Conservation (phyloP, 257 asterid species). For the Solanum ossicruentum region DNA sequence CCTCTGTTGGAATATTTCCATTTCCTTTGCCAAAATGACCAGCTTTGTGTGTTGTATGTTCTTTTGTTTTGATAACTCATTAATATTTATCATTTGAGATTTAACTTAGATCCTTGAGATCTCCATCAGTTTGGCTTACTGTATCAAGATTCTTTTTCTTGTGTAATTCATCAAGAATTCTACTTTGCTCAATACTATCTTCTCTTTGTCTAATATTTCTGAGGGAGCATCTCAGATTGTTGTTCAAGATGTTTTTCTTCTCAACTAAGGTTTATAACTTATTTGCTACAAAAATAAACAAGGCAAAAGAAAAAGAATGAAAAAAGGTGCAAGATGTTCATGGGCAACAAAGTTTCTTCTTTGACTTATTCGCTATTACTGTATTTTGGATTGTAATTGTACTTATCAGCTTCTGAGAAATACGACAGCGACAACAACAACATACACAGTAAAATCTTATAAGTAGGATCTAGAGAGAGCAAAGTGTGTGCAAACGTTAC, state of each 20-base stretch:
- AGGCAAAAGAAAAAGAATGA: background rate
- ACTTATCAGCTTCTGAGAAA: background rate
- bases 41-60: background rate
- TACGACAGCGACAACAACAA: too few species aligned
- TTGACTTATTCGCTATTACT: background rate
- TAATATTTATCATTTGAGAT: background rate
- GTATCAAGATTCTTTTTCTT: background rate
- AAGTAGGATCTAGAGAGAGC: too few species aligned
- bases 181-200: background rate
- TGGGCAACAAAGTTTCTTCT: background rate
- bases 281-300: background rate
- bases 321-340: background rate
- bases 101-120: background rate
- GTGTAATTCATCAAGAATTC: background rate
- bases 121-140: background rate
- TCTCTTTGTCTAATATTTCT: background rate
- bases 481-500: too few species aligned
- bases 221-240: background rate
- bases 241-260: background rate
- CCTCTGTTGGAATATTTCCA: background rate
- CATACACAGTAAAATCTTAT: too few species aligned
- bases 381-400: background rate
- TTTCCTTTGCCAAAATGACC: background rate
- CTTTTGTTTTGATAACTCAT: background rate
- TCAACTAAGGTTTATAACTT: background rate